These are phyloP conservation scores for Lachancea nothofagi DNA, from an alignment of 805 yeast genomes.

Conservation along the genomic window DNA sequence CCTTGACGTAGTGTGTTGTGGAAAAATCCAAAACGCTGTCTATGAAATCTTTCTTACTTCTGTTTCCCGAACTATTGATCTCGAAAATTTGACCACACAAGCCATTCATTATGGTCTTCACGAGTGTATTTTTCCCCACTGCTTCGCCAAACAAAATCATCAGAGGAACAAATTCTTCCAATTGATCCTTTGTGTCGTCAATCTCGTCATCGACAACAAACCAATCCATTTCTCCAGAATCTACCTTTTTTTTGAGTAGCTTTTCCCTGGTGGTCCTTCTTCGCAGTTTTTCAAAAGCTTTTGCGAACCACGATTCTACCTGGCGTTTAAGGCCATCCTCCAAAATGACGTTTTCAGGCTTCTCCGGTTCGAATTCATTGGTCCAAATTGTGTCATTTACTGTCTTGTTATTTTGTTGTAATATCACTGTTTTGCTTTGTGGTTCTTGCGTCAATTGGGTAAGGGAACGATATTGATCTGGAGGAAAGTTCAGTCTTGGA, in stretches of 20 bases:
- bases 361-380: conserved; percentile 28
- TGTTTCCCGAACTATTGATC: conserved; percentile 63
- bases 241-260: conserved; percentile 25
- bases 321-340: conserved; percentile 18
- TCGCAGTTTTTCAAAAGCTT: conserved; percentile 33
- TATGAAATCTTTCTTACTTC: conserved; percentile 67
- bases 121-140: conserved; percentile 69
- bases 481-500: too few relatives aligned
- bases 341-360: conserved; percentile 29
- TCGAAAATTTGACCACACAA: conserved; percentile 73
- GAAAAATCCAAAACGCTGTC: conserved; percentile 68
- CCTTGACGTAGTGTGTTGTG: conserved; percentile 75
- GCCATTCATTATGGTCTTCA: conserved; percentile 61
- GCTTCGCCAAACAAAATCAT: conserved; percentile 69
- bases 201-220: conserved; percentile 33
- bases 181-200: conserved; percentile 6
- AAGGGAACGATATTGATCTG: background rate
- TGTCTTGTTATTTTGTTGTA: background rate
- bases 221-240: conserved; percentile 26
- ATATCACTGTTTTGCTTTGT: background rate
- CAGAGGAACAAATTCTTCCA: conserved; percentile 49
- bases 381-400: conserved; percentile 24
- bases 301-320: conserved; percentile 30
- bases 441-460: background rate
- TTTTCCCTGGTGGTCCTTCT: conserved; percentile 33